Evolutionary conservation across 2,329 filamentous ascomycete genomes (phyloP).

Genomic region (Dothistroma septosporum): DNA sequence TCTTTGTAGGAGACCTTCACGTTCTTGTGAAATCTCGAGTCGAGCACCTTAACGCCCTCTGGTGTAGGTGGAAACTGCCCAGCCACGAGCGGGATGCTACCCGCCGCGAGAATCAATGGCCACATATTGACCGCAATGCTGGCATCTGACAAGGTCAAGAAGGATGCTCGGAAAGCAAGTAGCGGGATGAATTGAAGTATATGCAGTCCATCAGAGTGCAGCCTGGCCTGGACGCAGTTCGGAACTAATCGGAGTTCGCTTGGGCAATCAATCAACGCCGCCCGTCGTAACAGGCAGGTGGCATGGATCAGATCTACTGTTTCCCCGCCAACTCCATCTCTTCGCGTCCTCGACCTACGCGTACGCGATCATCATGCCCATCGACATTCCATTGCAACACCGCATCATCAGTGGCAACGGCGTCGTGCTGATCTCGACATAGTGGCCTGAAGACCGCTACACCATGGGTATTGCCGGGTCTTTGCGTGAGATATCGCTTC

Average conservation of each 20-base stretch:
- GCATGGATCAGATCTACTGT: background rate
- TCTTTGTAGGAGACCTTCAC: slow-evolving; percentile 50
- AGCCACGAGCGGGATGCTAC: slow-evolving; percentile 2
- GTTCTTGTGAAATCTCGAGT: slow-evolving; percentile 37
- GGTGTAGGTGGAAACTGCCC: slow-evolving; percentile 22
- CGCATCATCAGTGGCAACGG: background rate
- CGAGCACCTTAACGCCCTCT: slow-evolving; percentile 41
- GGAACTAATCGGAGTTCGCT: background rate
- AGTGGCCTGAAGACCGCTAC: background rate
- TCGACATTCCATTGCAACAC: background rate
- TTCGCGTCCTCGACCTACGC: background rate
- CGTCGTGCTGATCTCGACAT: too few species aligned
- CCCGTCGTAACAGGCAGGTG: background rate
- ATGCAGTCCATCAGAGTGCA: background rate
- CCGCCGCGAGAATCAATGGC: background rate
- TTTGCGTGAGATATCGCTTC: background rate
- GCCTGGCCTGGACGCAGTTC: background rate
- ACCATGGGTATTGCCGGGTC: background rate
- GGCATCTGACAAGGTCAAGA: background rate
- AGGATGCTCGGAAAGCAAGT: background rate
- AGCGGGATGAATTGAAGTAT: background rate
- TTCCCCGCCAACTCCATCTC: background rate
- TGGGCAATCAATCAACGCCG: background rate
- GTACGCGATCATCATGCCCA: background rate
- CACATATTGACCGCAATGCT: background rate